A percentile compares a stretch with the other conserved stretches of the same genome.
phyloP scores from a whole-genome alignment of 306 rosid genomes.

The Corylus heterophylla region DNA sequence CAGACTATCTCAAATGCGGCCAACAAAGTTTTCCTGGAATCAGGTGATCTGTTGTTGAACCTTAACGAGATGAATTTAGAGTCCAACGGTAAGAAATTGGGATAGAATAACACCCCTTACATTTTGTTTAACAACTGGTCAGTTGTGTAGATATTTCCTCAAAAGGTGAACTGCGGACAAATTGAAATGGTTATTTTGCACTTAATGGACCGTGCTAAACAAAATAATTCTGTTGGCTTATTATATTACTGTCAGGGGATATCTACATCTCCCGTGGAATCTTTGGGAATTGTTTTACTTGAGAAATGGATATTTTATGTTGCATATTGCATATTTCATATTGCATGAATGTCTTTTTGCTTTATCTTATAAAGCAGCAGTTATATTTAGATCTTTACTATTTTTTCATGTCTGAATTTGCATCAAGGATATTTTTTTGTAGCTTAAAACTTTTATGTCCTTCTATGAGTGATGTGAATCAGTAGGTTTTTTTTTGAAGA shows the following conservation, averaged over 20 bases:
- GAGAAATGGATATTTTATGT: not conserved
- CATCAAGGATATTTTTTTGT: no score
- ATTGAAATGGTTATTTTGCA: not conserved
- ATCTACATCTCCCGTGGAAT: not conserved
- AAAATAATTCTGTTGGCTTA: not conserved
- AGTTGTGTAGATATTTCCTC: not conserved
- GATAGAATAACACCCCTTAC: not conserved
- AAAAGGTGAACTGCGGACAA: not conserved
- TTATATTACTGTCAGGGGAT: not conserved
- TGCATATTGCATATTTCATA: not conserved
- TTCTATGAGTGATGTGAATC: no score
- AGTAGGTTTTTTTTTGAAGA: no score
- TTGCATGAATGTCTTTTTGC: not conserved
- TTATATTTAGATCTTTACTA: not conserved
- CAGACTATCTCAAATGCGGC: slow-evolving; percentile 55
- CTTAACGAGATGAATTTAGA: slow-evolving; percentile 62
- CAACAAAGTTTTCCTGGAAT: slow-evolving; percentile 66
- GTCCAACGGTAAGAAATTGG: slow-evolving; percentile 36
- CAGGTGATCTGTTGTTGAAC: slow-evolving; percentile 69
- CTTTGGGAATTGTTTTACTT: not conserved
- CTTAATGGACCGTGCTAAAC: not conserved
- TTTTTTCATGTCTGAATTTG: no score
- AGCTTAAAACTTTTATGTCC: no score
- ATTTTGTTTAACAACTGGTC: not conserved
- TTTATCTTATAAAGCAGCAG: not conserved